phyloP scores from a whole-genome alignment of 306 rosid species.

The Vigna unguiculata region DNA sequence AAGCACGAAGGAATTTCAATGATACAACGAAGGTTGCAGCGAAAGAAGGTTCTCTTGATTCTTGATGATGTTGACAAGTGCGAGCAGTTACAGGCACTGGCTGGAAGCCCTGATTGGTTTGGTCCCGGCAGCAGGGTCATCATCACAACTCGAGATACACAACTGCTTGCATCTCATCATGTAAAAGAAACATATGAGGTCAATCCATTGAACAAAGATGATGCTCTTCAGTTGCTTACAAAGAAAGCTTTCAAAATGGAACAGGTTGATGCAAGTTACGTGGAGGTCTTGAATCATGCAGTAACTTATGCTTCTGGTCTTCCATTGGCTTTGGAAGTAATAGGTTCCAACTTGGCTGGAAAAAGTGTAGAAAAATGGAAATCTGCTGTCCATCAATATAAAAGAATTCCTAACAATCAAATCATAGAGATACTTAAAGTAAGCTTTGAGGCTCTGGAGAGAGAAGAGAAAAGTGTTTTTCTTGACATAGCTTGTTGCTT shows the following conservation, averaged over 20 bases:
- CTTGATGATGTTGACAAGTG: neutral
- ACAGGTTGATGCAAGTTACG: neutral
- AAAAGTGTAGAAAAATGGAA: neutral
- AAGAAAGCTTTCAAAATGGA: neutral
- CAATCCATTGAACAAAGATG: neutral
- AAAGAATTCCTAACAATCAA: neutral
- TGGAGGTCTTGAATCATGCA: neutral
- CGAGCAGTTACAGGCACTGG: neutral
- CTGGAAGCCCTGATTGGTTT: neutral
- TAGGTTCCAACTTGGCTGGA: neutral
- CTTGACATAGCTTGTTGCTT: too few species aligned
- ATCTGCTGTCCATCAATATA: too few species aligned
- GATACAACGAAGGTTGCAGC: neutral
- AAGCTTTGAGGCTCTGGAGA: too few species aligned
- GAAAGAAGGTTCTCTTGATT: neutral
- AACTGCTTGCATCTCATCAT: neutral
- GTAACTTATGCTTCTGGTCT: slow-evolving; percentile 13
- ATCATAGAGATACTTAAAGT: neutral
- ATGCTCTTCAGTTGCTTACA: neutral
- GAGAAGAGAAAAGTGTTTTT: too few species aligned
- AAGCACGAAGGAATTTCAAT: neutral
- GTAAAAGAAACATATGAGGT: neutral
- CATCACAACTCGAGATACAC: neutral
- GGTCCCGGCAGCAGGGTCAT: neutral
- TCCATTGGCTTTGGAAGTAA: neutral